phyloP scores from a whole-genome alignment of 2,329 filamentous ascomycete genomes.

The Fusarium sp. region DNA sequence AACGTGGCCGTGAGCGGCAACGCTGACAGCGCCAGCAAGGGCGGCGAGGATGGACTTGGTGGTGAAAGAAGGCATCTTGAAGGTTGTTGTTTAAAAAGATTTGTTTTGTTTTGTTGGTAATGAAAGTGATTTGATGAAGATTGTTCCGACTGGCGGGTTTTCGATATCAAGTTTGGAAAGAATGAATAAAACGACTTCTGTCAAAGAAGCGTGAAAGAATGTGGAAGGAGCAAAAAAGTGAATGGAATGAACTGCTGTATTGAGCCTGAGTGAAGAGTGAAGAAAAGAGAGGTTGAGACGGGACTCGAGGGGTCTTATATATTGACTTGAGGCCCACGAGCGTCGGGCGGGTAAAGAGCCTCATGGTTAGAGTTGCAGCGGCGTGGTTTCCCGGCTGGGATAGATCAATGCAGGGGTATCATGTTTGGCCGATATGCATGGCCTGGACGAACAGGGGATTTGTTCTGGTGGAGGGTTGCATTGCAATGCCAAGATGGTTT shows the following conservation, averaged over 20 bases:
- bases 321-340: conserved; percentile 7
- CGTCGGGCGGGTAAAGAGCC: conserved; percentile 17
- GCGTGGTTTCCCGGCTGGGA: conserved; percentile 25
- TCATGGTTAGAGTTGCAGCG: conserved; percentile 18
- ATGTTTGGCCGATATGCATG: conserved; percentile 30
- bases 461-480: conserved; percentile 27
- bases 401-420: conserved; percentile 22
- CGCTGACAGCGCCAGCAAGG: conserved; percentile 45
- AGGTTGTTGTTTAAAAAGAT: conserved; percentile 7
- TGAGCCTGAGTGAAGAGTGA: conserved; percentile 43
- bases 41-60: conserved; percentile 46
- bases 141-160: conserved; percentile 46
- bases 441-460: conserved; percentile 18
- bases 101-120: conserved; percentile 6
- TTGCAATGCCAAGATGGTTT: conserved; percentile 38
- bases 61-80: conserved; percentile 48
- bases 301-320: conserved; percentile 35
- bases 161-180: conserved; percentile 15
- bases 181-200: conserved; percentile 50
- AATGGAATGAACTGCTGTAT: conserved; percentile 48
- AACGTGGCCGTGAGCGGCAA: conserved; percentile 50
- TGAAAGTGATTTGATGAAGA: conserved; percentile 14
- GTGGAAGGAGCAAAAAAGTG: conserved; percentile 47
- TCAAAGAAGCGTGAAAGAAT: conserved; percentile 50
- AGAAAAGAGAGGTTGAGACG: conserved; percentile 2